Base-by-base conservation (phyloP, 768 basidiomycete genomes). In the Clitopilus hobsonii region DNA sequence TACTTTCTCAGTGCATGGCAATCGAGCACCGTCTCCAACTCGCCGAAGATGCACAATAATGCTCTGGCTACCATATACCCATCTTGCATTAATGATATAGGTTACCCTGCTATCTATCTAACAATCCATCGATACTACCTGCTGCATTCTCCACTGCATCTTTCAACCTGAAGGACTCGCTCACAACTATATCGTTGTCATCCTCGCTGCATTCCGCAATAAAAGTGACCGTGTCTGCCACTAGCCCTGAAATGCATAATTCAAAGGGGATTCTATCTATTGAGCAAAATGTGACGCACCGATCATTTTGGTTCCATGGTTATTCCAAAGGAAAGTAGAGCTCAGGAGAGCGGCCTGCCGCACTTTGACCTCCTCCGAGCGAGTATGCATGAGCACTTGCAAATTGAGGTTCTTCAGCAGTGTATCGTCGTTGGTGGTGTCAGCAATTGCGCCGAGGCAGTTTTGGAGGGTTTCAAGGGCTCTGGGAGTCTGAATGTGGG, bases 171-270 rank as follows among this genome's bases (percentile, higher is more conserved):
- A 84, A 81, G 16, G 86, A 82, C 61, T 84, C 84, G 55, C 74
- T 77, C 3, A 92, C 88, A 14, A 95, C 91, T 55, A 77, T 77
- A 59, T 92, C 90, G 65, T 93, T 86, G 60, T 94, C 94, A 63
- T 96, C 93, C 70, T 94, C 91, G 3, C 84, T 82, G 63, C 86
- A 89, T 68, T 96, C 94, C 3, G 85, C 84, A 53, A 96, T 86
- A 71, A 96, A 94, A 24, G 89, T 86, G 16, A 89, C 76, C 25
- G 92, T 89, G 67, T 96, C 94, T 8, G 84, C 74, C 14, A 81
- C 85, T 61, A 91, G 89, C 10, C 86, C 91, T 91, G 61, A 27
- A 56, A 20, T 18, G 41, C 10, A 18, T 20, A 45, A 45, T 45
- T 45, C 22, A 16, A 16, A 18, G 18, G 10, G n/a, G n/a, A 20